phyloP scores from a whole-genome alignment of 495 filamentous ascomycete species.

The Aspergillus conjunctus region DNA sequence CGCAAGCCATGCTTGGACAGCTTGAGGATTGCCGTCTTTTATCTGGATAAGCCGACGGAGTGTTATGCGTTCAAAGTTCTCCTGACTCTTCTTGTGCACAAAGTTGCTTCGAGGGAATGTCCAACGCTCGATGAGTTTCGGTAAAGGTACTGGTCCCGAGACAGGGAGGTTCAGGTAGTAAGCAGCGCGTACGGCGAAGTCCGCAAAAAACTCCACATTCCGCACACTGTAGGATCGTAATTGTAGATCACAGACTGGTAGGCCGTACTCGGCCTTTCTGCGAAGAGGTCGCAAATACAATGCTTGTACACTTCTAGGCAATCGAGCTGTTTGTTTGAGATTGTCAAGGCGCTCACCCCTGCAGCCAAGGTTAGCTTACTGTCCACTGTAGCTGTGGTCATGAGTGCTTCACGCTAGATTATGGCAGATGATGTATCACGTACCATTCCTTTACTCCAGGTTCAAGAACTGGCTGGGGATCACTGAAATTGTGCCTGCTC shows the following conservation, averaged over 20 bases:
- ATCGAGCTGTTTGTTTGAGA: slow-evolving; percentile 48
- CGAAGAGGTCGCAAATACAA: slow-evolving; percentile 84
- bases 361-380: slow-evolving; percentile 11
- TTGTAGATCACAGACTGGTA: slow-evolving; percentile 88
- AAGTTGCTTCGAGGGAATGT: slow-evolving; percentile 89
- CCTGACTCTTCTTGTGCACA: slow-evolving; percentile 94
- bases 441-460: slow-evolving; percentile 19
- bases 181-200: slow-evolving; percentile 91
- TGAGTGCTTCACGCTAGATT: background rate
- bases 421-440: background rate
- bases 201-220: slow-evolving; percentile 91
- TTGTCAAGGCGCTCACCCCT: slow-evolving; percentile 44
- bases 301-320: slow-evolving; percentile 78
- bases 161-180: slow-evolving; percentile 91
- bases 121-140: slow-evolving; percentile 85
- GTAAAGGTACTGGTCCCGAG: slow-evolving; percentile 84
- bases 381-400: background rate
- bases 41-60: slow-evolving; percentile 87
- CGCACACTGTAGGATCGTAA: slow-evolving; percentile 87
- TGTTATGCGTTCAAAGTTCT: slow-evolving; percentile 95
- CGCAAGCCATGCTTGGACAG: slow-evolving; percentile 86
- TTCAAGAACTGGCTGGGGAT: slow-evolving; percentile 2
- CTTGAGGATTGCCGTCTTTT: slow-evolving; percentile 86
- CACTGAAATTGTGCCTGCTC: background rate
- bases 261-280: slow-evolving; percentile 67